Evolutionary conservation across 225 moss, liverwort and hornwort genomes (phyloP).

Genomic region (Pleurozium schreberi): DNA sequence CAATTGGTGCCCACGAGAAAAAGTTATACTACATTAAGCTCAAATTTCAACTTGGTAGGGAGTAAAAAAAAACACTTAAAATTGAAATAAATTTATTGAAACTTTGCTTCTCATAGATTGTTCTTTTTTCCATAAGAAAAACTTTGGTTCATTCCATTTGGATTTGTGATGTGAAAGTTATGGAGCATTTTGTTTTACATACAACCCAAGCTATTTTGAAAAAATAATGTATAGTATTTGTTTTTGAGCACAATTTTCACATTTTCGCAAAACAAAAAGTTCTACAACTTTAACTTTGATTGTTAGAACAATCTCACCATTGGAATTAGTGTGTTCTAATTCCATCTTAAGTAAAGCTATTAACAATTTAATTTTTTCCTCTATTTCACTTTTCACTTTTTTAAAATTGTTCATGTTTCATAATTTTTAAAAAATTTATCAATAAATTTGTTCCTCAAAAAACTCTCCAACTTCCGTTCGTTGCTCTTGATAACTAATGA

Average conservation of each 20-base stretch:
- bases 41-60: neutral
- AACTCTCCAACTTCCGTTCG: neutral
- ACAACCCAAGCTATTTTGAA: accelerated
- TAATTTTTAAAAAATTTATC: too few species aligned
- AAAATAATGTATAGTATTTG: neutral
- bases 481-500: neutral
- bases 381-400: too few species aligned
- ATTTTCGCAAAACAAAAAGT: neutral
- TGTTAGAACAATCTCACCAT: too few species aligned
- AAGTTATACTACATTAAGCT: neutral
- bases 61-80: neutral
- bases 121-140: neutral
- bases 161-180: neutral
- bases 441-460: neutral
- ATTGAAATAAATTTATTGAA: neutral
- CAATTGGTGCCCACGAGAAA: neutral
- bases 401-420: neutral
- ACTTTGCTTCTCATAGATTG: neutral
- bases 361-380: too few species aligned
- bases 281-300: accelerated
- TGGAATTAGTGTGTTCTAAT: too few species aligned
- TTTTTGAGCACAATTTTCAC: neutral
- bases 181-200: neutral
- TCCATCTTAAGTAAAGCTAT: too few species aligned
- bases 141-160: neutral